A percentile compares a stretch with the other conserved stretches of the same genome.
Conservation (phyloP, 2,329 filamentous ascomycete genomes). For the Colletotrichum spaethianum region DNA sequence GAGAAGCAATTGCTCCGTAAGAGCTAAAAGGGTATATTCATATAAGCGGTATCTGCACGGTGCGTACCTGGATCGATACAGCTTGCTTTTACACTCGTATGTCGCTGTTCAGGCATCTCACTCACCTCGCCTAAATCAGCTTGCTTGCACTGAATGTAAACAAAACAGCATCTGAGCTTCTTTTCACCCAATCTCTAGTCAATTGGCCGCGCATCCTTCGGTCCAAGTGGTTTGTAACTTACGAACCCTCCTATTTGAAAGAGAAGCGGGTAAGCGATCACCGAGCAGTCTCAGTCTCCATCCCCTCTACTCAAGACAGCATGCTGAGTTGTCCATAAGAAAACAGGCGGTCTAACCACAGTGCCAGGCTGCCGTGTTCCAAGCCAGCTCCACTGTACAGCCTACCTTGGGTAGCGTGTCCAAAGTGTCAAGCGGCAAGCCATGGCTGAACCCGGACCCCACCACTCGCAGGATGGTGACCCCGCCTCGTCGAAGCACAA, state of each 20-base stretch:
- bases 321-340: neutral
- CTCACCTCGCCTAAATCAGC: neutral
- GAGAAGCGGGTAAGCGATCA: neutral
- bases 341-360: slow-evolving; percentile 15
- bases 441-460: slow-evolving; percentile 49
- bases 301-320: neutral
- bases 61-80: slow-evolving; percentile 6
- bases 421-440: slow-evolving; percentile 26
- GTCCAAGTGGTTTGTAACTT: neutral
- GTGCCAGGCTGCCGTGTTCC: slow-evolving; percentile 5
- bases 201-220: neutral
- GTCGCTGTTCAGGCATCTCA: too few relatives aligned
- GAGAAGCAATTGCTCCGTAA: neutral
- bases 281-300: neutral
- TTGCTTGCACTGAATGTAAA: neutral
- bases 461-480: slow-evolving; percentile 49
- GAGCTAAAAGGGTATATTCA: neutral
- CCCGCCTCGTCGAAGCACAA: slow-evolving; percentile 50
- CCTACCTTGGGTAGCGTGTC: neutral
- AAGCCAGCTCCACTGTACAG: slow-evolving; percentile 29
- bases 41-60: neutral
- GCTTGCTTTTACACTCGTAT: too few relatives aligned
- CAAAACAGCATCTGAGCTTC: slow-evolving; percentile 12
- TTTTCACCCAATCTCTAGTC: neutral
- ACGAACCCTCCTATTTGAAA: neutral